Conservation (phyloP, 345 rosid species). For the Cardamine chenopodiifolia region DNA sequence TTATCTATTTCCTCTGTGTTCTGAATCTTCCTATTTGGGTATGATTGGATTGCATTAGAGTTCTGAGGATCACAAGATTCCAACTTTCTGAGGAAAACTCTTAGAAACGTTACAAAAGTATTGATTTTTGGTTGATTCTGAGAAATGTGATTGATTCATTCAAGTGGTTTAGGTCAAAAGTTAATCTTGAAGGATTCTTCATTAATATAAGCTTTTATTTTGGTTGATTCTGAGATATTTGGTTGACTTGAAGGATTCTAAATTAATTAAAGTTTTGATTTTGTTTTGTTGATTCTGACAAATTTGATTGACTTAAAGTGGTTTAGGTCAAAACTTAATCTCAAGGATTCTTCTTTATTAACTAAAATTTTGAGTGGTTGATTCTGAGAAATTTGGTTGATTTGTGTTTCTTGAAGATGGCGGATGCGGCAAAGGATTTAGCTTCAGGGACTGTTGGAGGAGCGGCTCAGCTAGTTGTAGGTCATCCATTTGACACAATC, state of each 20-base stretch:
- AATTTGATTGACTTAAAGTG: background rate
- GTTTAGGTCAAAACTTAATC: background rate
- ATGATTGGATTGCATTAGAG: constrained; percentile 15
- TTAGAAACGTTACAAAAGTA: background rate
- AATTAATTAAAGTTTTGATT: background rate
- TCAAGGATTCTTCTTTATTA: background rate
- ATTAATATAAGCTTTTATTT: background rate
- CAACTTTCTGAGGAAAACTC: constrained; percentile 8
- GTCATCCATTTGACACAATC: constrained; percentile 98
- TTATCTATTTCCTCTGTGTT: background rate
- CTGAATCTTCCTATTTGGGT: background rate
- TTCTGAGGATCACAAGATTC: constrained; percentile 14
- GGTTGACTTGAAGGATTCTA: background rate
- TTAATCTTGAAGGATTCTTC: background rate
- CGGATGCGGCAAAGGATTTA: constrained; percentile 81
- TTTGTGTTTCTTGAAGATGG: constrained; percentile 61
- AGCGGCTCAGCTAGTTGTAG: constrained; percentile 80
- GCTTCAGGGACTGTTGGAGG: constrained; percentile 95
- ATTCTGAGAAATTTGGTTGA: background rate
- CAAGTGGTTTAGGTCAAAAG: background rate
- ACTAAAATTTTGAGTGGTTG: background rate
- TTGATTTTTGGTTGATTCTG: constrained; percentile 3
- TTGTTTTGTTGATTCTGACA: background rate
- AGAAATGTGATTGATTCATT: background rate
- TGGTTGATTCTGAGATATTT: background rate